phyloP scores from a whole-genome alignment of 805 yeast genomes.

The Starmera pachycereana region DNA sequence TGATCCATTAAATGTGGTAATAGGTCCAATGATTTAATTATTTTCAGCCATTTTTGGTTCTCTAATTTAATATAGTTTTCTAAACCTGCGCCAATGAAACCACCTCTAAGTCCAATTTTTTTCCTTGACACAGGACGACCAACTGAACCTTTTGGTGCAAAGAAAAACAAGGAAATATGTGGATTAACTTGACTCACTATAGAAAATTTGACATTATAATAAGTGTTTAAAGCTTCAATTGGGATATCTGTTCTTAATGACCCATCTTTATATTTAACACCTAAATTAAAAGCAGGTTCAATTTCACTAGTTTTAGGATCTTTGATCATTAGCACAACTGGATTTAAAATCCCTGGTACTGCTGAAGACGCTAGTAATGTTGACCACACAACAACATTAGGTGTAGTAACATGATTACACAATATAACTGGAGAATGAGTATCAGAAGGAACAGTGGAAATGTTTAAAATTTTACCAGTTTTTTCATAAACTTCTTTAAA shows the following conservation, averaged over 20 bases:
- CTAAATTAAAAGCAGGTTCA: conserved; percentile 54
- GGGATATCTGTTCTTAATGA: conserved; percentile 74
- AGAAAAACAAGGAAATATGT: conserved; percentile 65
- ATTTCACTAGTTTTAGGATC: conserved; percentile 27
- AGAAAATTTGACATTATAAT: conserved; percentile 66
- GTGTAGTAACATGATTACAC: conserved; percentile 68
- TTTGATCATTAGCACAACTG: conserved; percentile 72
- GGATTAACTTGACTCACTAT: conserved; percentile 80
- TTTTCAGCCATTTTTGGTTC: conserved; percentile 65
- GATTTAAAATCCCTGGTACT: conserved; percentile 73
- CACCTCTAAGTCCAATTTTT: conserved; percentile 60
- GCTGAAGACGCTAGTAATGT: conserved; percentile 69
- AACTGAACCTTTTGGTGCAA: conserved; percentile 70
- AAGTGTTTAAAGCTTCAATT: conserved; percentile 58
- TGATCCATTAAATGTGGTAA: conserved; percentile 61
- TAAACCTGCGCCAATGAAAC: conserved; percentile 60
- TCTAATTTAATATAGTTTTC: conserved; percentile 67
- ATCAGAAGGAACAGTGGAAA: conserved; percentile 74
- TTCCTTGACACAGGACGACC: conserved; percentile 66
- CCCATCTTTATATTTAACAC: conserved; percentile 69
- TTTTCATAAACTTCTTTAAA: conserved; percentile 58
- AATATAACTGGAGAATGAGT: conserved; percentile 74
- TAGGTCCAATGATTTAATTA: conserved; percentile 53
- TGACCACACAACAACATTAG: conserved; percentile 77
- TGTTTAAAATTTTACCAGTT: conserved; percentile 63